Conservation (phyloP, 495 filamentous ascomycete genomes). For the Mytilinidion resinicola region DNA sequence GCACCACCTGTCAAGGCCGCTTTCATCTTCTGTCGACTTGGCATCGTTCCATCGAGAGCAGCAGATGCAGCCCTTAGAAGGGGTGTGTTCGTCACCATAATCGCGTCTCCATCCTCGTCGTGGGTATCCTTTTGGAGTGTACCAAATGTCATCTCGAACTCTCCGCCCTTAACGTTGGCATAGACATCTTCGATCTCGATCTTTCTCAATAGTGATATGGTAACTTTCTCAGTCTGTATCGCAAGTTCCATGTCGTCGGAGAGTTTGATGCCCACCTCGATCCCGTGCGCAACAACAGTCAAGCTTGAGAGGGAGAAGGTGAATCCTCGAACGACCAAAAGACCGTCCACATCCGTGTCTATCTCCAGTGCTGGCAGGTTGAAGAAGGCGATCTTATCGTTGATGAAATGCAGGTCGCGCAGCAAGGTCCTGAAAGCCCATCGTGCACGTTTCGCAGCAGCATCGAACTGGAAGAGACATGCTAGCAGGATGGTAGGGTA, state of each 20-base stretch:
- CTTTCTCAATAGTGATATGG: conserved; percentile 31
- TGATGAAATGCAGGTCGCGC: conserved; percentile 35
- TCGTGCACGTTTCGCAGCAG: conserved; percentile 23
- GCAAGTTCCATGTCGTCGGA: conserved; percentile 39
- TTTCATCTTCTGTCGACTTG: neutral
- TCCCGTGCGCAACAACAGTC: conserved; percentile 33
- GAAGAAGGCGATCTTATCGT: conserved; percentile 39
- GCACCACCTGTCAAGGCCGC: conserved; percentile 25
- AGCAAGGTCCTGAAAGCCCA: conserved; percentile 25
- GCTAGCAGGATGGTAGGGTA: conserved; percentile 30
- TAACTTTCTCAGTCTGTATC: conserved; percentile 33
- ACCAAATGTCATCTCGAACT: conserved; percentile 38
- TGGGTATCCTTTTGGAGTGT: conserved; percentile 14
- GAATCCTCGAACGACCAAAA: conserved; percentile 36
- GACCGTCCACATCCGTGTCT: conserved; percentile 36
- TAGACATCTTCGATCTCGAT: conserved; percentile 37
- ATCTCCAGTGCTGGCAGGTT: conserved; percentile 39
- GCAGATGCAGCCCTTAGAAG: conserved; percentile 31
- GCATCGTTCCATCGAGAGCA: neutral
- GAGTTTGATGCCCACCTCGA: conserved; percentile 38
- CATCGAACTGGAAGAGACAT: conserved; percentile 34
- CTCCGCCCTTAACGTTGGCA: conserved; percentile 37
- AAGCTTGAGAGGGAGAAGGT: conserved; percentile 35
- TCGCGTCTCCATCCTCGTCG: conserved; percentile 27
- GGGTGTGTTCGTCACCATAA: conserved; percentile 29